A percentile compares a stretch with the other conserved stretches of the same genome.
These are phyloP conservation scores for Globisporangium polare DNA, from an alignment of 352 stramenopile species.

Conservation along the genomic window DNA sequence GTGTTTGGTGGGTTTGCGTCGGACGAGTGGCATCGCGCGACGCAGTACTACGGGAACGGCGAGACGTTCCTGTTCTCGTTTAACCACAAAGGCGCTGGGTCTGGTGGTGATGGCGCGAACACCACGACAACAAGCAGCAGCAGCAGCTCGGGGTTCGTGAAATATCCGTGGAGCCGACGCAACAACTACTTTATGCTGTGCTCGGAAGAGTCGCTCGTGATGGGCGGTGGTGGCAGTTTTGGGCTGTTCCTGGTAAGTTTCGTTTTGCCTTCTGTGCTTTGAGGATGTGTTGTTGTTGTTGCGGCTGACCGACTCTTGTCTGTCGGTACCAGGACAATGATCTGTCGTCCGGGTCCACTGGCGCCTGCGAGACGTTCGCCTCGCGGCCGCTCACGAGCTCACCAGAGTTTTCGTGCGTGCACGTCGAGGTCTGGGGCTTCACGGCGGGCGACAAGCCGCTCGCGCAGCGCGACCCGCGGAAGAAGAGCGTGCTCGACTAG, in stretches of 20 bases:
- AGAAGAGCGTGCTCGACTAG: conserved; percentile 74
- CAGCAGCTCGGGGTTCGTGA: conserved; percentile 38
- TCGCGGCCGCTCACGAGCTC: conserved; percentile 70
- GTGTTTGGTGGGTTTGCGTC: conserved; percentile 84
- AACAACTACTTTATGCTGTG: conserved; percentile 92
- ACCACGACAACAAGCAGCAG: conserved; percentile 13
- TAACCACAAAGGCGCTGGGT: conserved; percentile 24
- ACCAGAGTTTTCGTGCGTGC: conserved; percentile 76
- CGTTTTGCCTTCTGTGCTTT: conserved; percentile 15
- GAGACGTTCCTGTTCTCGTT: conserved; percentile 90
- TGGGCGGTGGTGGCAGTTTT: conserved; percentile 89
- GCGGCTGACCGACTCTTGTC: conserved; percentile 3
- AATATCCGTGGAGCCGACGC: conserved; percentile 84
- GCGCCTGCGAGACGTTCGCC: conserved; percentile 85
- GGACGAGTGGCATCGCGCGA: conserved; percentile 70
- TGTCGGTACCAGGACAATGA: conserved; percentile 63
- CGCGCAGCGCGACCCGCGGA: conserved; percentile 28
- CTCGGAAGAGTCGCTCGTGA: conserved; percentile 87
- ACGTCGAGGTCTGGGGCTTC: conserved; percentile 87
- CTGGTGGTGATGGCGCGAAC: neutral
- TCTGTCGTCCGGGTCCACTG: conserved; percentile 77
- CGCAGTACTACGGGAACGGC: conserved; percentile 87
- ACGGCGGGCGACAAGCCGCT: conserved; percentile 53
- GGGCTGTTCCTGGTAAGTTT: conserved; percentile 80
- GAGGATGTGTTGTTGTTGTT: neutral